phyloP scores from a whole-genome alignment of 2,329 filamentous ascomycete species.

The Curvularia spicifera region DNA sequence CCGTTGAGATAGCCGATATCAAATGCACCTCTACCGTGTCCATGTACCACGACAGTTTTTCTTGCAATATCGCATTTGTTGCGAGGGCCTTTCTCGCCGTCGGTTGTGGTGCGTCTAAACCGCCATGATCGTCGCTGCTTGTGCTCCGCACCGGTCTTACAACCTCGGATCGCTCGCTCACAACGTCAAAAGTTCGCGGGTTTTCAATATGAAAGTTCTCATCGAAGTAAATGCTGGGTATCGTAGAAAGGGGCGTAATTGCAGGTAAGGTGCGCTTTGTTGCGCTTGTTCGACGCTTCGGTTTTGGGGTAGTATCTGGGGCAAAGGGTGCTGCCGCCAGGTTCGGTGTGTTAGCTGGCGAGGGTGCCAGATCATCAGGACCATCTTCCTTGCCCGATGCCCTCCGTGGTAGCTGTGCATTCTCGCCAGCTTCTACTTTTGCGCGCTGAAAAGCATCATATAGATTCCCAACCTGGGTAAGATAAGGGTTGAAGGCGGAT shows the following conservation, averaged over 20 bases:
- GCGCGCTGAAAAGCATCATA: constrained; percentile 89
- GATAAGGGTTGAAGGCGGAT: constrained; percentile 81
- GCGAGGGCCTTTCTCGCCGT: constrained; percentile 80
- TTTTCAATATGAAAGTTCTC: constrained; percentile 95
- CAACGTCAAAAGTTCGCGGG: constrained; percentile 92
- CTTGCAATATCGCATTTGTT: constrained; percentile 95
- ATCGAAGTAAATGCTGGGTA: constrained; percentile 92
- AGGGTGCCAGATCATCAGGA: constrained; percentile 54
- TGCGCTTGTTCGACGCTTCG: constrained; percentile 59
- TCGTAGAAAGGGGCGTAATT: constrained; percentile 86
- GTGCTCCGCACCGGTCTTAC: constrained; percentile 66
- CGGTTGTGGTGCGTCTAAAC: constrained; percentile 61
- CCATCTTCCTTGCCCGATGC: constrained; percentile 59
- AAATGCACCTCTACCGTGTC: constrained; percentile 97
- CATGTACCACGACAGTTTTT: constrained; percentile 99
- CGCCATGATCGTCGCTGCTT: constrained; percentile 59
- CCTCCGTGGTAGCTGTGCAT: constrained; percentile 55
- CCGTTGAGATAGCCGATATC: constrained; percentile 93
- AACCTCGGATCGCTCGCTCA: constrained; percentile 96
- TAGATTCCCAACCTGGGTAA: constrained; percentile 81
- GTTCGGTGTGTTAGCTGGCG: constrained; percentile 49
- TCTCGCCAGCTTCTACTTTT: constrained; percentile 73
- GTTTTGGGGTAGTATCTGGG: constrained; percentile 58
- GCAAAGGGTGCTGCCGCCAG: constrained; percentile 47
- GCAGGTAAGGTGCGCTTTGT: constrained; percentile 70